Percentiles rank a stretch among this genome's conserved stretches.
These are phyloP conservation scores for Cotoneaster glaucophyllus DNA, from an alignment of 306 rosid species.

Conservation along the genomic window DNA sequence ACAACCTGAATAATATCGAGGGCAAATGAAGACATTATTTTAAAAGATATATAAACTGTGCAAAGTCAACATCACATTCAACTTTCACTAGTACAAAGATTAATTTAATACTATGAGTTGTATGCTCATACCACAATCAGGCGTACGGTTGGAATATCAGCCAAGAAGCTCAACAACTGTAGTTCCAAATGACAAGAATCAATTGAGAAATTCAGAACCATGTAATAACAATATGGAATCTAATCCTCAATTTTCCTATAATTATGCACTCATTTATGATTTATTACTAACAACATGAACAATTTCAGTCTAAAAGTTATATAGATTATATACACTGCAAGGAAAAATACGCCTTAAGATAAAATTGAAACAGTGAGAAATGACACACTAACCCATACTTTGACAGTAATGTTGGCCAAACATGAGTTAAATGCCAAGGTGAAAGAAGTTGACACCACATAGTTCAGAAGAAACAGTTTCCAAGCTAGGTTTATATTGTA, in stretches of 20 bases:
- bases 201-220: slow-evolving; percentile 11
- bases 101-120: neutral
- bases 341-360: neutral
- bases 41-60: neutral
- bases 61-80: neutral
- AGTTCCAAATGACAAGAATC: slow-evolving; percentile 27
- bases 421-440: neutral
- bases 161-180: slow-evolving; percentile 87
- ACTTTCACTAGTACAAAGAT: slow-evolving; percentile 5
- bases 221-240: neutral
- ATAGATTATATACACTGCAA: neutral
- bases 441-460: neutral
- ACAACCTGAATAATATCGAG: slow-evolving; percentile 52
- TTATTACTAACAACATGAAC: neutral
- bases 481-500: neutral
- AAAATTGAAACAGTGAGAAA: neutral
- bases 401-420: neutral
- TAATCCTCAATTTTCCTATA: neutral
- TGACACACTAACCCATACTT: neutral
- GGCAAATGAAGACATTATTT: slow-evolving; percentile 8
- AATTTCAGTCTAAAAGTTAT: neutral
- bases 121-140: slow-evolving; percentile 75
- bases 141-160: slow-evolving; percentile 79
- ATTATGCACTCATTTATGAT: neutral
- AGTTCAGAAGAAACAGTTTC: neutral